These are phyloP conservation scores for Insectozyma bohioensis DNA, from an alignment of 1,139 yeast species.

Conservation along the genomic window DNA sequence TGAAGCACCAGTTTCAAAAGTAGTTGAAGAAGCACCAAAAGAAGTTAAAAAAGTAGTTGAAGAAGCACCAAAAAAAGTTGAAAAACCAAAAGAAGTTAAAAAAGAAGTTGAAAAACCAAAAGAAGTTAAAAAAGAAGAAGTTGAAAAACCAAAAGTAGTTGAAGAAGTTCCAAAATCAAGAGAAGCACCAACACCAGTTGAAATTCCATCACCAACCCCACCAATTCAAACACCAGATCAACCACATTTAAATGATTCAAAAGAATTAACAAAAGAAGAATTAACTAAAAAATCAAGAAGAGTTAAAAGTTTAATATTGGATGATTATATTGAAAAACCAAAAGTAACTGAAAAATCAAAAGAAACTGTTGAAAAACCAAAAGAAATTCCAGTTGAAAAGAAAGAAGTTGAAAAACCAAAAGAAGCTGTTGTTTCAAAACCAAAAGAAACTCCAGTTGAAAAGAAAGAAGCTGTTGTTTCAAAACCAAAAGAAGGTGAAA, in stretches of 20 bases:
- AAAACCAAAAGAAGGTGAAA: not conserved
- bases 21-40: not conserved
- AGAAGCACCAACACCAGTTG: not conserved
- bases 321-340: not conserved
- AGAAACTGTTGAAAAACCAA: no score
- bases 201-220: not conserved
- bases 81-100: no score
- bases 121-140: not conserved
- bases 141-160: not conserved
- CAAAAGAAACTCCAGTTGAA: no score
- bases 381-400: no score
- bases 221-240: constrained; percentile 2
- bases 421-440: no score
- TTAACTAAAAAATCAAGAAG: no score
- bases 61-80: not conserved
- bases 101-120: no score
- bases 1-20: not conserved
- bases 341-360: not conserved
- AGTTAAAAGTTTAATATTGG: no score
- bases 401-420: no score
- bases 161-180: not conserved
- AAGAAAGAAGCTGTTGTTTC: no score
- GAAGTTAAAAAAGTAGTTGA: not conserved
- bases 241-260: no score
- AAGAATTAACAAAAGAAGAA: no score